phyloP scores from a whole-genome alignment of 2,329 filamentous ascomycete genomes.

The Colletotrichum chlorophyti region DNA sequence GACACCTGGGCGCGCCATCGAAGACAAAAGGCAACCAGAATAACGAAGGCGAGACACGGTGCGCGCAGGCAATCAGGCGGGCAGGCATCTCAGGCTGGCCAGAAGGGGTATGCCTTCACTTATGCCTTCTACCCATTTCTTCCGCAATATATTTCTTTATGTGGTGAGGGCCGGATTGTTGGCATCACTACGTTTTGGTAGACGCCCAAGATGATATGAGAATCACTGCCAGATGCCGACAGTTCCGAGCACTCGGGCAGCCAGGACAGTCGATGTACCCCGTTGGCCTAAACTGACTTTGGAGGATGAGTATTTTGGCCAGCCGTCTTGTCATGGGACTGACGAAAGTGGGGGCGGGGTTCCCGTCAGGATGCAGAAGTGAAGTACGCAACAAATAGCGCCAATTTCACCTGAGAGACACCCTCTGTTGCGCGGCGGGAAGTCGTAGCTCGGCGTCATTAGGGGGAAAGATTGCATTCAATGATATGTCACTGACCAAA shows the following conservation, averaged over 20 bases:
- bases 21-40: constrained; percentile 2
- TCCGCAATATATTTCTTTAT: neutral
- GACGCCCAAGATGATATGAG: neutral
- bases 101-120: no score
- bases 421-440: neutral
- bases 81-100: neutral
- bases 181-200: neutral
- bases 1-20: constrained; percentile 7
- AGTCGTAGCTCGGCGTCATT: neutral
- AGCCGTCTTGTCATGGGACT: neutral
- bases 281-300: no score
- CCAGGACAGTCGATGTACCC: no score
- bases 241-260: no score
- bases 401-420: constrained; percentile 1
- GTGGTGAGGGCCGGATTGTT: neutral
- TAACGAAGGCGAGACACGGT: constrained; percentile 1
- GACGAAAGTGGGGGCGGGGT: constrained; percentile 4
- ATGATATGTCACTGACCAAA: constrained; percentile 26
- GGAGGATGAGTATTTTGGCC: neutral
- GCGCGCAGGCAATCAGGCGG: neutral
- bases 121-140: neutral
- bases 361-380: neutral
- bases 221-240: no score
- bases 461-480: neutral
- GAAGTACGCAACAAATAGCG: neutral